phyloP scores from a whole-genome alignment of 169 alveolate genomes.

The Babesia bovis region DNA sequence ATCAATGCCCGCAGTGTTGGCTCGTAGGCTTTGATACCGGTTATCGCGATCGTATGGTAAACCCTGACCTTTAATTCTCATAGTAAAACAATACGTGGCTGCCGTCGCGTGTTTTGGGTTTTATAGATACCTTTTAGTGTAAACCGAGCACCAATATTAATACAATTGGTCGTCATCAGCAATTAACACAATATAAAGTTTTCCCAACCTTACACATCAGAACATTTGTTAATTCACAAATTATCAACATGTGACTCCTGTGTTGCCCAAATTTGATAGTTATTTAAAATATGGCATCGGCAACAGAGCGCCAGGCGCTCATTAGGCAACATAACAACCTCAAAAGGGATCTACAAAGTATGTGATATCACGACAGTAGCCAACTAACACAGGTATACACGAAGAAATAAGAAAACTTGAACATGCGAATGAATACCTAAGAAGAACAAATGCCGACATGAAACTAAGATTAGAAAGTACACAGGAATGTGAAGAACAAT shows the following conservation, averaged over 20 bases:
- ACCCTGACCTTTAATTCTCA: slow-evolving; percentile 11
- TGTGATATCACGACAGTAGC: background rate
- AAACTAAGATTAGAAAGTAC: slow-evolving; percentile 18
- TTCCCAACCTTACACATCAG: too few species aligned
- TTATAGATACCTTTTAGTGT: too few species aligned
- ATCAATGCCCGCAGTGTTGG: background rate
- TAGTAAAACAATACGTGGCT: background rate
- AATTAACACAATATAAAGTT: too few species aligned
- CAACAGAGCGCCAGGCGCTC: slow-evolving; percentile 39
- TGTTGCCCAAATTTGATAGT: too few species aligned
- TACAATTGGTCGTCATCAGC: too few species aligned
- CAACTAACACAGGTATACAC: slow-evolving; percentile 5
- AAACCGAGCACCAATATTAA: too few species aligned
- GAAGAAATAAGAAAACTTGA: slow-evolving; percentile 33
- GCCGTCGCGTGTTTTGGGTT: background rate
- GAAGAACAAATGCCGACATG: slow-evolving; percentile 30
- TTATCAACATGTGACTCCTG: too few species aligned
- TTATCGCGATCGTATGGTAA: slow-evolving; percentile 10
- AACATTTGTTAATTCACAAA: too few species aligned
- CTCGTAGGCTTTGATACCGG: background rate
- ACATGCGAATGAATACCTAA: slow-evolving; percentile 32
- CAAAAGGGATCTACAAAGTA: slow-evolving; percentile 19
- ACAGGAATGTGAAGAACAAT: background rate
- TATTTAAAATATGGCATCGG: background rate
- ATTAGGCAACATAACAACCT: slow-evolving; percentile 27